Base-by-base conservation (phyloP, 164 flowering plant genomes). In the Saururus chinensis region DNA sequence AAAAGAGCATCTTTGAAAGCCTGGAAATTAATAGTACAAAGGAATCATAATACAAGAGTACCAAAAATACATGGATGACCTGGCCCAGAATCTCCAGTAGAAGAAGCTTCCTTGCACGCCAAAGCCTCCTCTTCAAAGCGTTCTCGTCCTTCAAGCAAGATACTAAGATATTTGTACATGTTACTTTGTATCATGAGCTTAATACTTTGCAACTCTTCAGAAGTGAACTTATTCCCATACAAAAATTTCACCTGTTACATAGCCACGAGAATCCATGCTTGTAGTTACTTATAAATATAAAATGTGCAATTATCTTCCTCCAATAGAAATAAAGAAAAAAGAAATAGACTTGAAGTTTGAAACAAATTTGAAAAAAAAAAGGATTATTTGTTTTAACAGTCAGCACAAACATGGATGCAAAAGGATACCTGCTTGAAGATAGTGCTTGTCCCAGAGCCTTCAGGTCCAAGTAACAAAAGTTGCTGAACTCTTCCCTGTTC, bases 371-470 rank as follows among this genome's bases (percentile, higher is more conserved):
- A 45, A 45, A 12, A 45, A 45, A 12, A 3, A 25, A 56, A 56
- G 11, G 11, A 8, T 45, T 17, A 12, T 45, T 12, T 41, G 11
- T 8, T 41, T 41, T 13, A 9, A 45, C 8, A 20, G 19, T 19
- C 22, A 20, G 1, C 37, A 53, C 23, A 20, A 19, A 19, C 22
- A 53, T 19, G 22, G 49, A 17, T 45, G 45, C 49, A 45, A 17
- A 45, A 45, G 17, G 17, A 4, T 51, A 76, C 79, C 79, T 76
- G 79, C 72, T 76, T 76, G 65, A 76, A 73, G 61, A 76, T 68
- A 30, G 79, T 76, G 70, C 77, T 76, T 4, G 77, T 73, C 41
- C 79, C 79, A 13, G 79, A 70, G 25, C 72, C 74, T 61, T 73
- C 76, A 13, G 65, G 51, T 40, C 79, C 79, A 63, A 70, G 56